Percentiles rank a stretch among this genome's conserved stretches.
Evolutionary conservation across 441 rosid genomes (phyloP).

Genomic region (Aquilaria agallochum): DNA sequence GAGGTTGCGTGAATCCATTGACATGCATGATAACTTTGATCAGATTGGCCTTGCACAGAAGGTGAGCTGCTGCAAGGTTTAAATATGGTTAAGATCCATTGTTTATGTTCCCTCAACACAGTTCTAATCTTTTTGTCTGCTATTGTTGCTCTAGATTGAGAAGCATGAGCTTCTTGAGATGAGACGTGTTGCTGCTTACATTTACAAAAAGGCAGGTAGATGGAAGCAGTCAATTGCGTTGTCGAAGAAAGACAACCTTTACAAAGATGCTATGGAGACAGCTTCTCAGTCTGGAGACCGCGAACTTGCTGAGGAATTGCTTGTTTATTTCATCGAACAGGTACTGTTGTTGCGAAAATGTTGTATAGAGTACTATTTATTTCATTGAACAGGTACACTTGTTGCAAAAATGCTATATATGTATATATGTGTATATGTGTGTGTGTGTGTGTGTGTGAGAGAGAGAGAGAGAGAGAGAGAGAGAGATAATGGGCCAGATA

Average conservation of each 20-base stretch:
- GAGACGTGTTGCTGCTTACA: constrained; percentile 99
- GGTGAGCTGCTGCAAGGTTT: constrained; percentile 31
- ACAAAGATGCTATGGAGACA: constrained; percentile 99
- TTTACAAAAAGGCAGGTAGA: constrained; percentile 98
- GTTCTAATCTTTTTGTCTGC: constrained; percentile 17
- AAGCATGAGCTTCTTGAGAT: constrained; percentile 99
- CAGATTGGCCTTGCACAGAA: constrained; percentile 89
- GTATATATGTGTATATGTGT: no score
- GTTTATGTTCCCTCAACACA: no score
- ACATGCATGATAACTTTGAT: constrained; percentile 83
- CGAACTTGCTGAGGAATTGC: constrained; percentile 98
- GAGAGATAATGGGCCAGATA: no score
- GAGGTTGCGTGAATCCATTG: constrained; percentile 90
- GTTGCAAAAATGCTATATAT: no score
- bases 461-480: no score
- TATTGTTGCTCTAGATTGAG: constrained; percentile 56
- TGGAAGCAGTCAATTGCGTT: constrained; percentile 99
- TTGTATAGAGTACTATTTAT: no score
- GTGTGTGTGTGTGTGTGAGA: no score
- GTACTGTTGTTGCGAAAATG: constrained; percentile 21
- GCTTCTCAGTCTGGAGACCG: constrained; percentile 98
- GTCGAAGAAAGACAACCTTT: constrained; percentile 94
- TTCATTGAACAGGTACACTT: no score
- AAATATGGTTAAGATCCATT: background rate
- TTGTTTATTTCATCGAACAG: constrained; percentile 96